These are phyloP conservation scores for Suhomyces terraborum DNA, from an alignment of 1,139 yeast genomes.

Conservation along the genomic window DNA sequence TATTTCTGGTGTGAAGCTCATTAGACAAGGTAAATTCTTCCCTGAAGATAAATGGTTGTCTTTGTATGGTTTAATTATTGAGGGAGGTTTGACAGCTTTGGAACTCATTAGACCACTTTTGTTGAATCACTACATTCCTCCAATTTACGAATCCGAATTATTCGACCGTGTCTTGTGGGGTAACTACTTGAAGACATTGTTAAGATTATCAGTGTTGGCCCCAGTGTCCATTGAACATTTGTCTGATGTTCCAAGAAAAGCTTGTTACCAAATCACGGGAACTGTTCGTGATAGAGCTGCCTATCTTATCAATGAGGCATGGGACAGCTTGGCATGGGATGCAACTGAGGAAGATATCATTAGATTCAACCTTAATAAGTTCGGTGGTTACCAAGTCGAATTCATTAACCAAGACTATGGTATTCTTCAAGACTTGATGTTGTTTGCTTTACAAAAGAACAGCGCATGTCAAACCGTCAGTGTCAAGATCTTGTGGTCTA, in stretches of 20 bases:
- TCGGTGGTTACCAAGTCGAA: conserved; percentile 75
- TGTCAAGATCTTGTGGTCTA: conserved; percentile 69
- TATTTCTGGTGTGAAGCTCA: conserved; percentile 57
- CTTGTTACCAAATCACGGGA: conserved; percentile 64
- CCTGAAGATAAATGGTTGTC: conserved; percentile 74
- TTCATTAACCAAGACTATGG: conserved; percentile 62
- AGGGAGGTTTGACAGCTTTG: conserved; percentile 58
- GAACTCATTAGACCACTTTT: conserved; percentile 61
- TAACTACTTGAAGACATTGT: conserved; percentile 58
- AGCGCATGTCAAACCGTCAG: conserved; percentile 64
- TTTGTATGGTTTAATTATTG: conserved; percentile 59
- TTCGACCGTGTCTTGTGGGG: conserved; percentile 67
- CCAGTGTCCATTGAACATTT: conserved; percentile 66
- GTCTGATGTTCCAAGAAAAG: conserved; percentile 72
- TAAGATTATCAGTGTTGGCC: conserved; percentile 54
- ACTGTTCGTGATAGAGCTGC: conserved; percentile 67
- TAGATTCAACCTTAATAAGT: conserved; percentile 62
- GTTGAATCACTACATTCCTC: conserved; percentile 56
- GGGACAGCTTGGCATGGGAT: conserved; percentile 78
- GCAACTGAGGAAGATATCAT: conserved; percentile 58
- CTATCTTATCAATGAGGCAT: conserved; percentile 54
- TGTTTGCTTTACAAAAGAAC: conserved; percentile 71
- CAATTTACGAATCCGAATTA: conserved; percentile 47
- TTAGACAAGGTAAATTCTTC: conserved; percentile 60
- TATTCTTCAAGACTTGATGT: conserved; percentile 64